A percentile compares a stretch with the other conserved stretches of the same genome.
Conservation (phyloP, 148 eudicot genomes). For the Fagopyrum esculentum region DNA sequence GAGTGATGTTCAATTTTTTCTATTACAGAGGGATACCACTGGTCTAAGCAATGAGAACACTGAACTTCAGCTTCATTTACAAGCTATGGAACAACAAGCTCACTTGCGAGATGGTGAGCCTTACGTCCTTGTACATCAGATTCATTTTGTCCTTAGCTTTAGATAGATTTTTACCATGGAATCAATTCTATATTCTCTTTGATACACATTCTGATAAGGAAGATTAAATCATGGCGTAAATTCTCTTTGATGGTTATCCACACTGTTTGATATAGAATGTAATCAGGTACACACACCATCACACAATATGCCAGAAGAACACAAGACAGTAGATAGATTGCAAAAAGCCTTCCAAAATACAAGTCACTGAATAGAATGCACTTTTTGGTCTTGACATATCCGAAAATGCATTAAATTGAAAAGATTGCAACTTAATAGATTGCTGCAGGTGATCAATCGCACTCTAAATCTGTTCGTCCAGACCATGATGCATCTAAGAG, state of each 20-base stretch:
- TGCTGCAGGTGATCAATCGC: neutral
- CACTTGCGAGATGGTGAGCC: constrained; percentile 45
- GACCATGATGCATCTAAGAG: neutral
- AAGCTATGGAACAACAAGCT: constrained; percentile 33
- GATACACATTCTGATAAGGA: neutral
- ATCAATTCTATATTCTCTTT: neutral
- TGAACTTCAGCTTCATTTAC: constrained; percentile 26
- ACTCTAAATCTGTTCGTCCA: too few species aligned
- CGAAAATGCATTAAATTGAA: too few species aligned
- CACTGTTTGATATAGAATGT: too few species aligned
- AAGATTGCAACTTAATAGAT: too few species aligned
- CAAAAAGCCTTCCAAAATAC: too few species aligned
- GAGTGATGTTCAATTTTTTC: neutral
- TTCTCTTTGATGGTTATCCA: neutral
- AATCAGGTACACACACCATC: too few species aligned
- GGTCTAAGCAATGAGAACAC: constrained; percentile 25
- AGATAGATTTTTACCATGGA: neutral
- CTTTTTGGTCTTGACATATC: too few species aligned
- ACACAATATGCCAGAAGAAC: too few species aligned
- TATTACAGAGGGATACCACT: constrained; percentile 22
- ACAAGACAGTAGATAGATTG: too few species aligned
- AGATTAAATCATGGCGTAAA: neutral
- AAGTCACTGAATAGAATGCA: too few species aligned
- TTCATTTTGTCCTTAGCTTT: neutral
- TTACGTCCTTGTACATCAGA: neutral